These are phyloP conservation scores for Fragilariopsis cylindrus DNA, from an alignment of 108 stramenopile genomes.

Conservation along the genomic window DNA sequence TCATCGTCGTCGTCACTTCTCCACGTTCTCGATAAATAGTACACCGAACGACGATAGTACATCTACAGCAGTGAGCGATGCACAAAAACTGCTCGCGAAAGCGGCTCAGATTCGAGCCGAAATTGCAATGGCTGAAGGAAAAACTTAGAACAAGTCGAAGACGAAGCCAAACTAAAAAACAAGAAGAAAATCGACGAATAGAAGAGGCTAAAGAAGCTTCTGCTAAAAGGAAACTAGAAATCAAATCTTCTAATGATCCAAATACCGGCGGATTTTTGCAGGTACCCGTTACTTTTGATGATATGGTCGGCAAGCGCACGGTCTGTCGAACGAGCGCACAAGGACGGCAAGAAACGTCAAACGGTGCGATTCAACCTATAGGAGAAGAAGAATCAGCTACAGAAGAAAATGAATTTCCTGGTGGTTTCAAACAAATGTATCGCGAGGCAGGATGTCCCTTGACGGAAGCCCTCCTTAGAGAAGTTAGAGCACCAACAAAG, in stretches of 20 bases:
- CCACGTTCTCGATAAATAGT: too few relatives aligned
- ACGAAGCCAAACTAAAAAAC: constrained; percentile 45
- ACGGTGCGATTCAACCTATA: constrained; percentile 72
- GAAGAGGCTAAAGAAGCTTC: constrained; percentile 25
- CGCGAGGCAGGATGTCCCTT: constrained; percentile 72
- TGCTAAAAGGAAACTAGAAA: constrained; percentile 1
- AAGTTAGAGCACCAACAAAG: constrained; percentile 46
- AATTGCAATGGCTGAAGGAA: constrained; percentile 72
- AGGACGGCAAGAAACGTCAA: constrained; percentile 70
- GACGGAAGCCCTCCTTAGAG: constrained; percentile 58
- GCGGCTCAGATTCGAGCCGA: constrained; percentile 70
- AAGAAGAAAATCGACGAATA: background rate
- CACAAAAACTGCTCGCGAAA: constrained; percentile 52
- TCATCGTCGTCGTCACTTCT: too few relatives aligned
- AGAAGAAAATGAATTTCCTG: constrained; percentile 76
- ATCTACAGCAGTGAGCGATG: constrained; percentile 34
- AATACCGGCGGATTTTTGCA: constrained; percentile 38
- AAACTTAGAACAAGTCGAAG: constrained; percentile 72
- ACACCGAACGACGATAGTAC: too few relatives aligned
- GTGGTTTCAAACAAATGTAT: constrained; percentile 87
- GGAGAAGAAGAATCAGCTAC: constrained; percentile 50
- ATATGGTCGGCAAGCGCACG: constrained; percentile 69
- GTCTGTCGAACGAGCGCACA: constrained; percentile 73
- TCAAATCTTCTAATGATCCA: background rate
- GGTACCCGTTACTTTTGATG: constrained; percentile 54